Percentiles rank a stretch among this genome's conserved stretches.
These are phyloP conservation scores for Colletotrichum sp. DNA, from an alignment of 2,329 filamentous ascomycete species.

Conservation along the genomic window DNA sequence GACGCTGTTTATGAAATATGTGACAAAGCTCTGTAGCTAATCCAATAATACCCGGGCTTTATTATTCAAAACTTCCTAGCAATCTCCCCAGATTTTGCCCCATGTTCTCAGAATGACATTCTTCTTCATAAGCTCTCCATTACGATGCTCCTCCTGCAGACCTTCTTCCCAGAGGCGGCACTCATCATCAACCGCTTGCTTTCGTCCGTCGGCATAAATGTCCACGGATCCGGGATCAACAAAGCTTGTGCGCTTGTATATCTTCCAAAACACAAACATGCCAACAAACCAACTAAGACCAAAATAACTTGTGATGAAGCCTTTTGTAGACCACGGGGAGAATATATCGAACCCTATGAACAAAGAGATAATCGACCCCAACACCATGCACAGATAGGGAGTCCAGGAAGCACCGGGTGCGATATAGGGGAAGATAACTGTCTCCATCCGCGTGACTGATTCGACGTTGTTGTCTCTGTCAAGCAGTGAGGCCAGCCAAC, in stretches of 20 bases:
- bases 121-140: constrained; percentile 38
- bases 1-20: too few species aligned
- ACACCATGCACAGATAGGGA: constrained; percentile 51
- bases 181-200: constrained; percentile 69
- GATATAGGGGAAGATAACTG: constrained; percentile 53
- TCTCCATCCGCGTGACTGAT: background rate
- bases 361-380: constrained; percentile 54
- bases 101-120: constrained; percentile 37
- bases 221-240: constrained; percentile 63
- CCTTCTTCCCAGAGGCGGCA: constrained; percentile 48
- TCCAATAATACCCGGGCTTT: background rate
- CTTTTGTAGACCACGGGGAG: constrained; percentile 50
- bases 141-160: constrained; percentile 49
- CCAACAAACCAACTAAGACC: constrained; percentile 55
- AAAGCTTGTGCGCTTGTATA: constrained; percentile 65
- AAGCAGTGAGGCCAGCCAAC: background rate
- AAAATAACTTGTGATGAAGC: constrained; percentile 61
- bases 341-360: constrained; percentile 65
- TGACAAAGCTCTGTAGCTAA: background rate
- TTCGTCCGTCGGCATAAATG: constrained; percentile 54
- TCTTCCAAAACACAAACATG: constrained; percentile 71
- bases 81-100: constrained; percentile 38
- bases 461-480: background rate
- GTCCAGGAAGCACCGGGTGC: constrained; percentile 56
- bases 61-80: background rate